Conservation (phyloP, 192 early-diverging fungal genomes). For the Backusella tuberculispora region DNA sequence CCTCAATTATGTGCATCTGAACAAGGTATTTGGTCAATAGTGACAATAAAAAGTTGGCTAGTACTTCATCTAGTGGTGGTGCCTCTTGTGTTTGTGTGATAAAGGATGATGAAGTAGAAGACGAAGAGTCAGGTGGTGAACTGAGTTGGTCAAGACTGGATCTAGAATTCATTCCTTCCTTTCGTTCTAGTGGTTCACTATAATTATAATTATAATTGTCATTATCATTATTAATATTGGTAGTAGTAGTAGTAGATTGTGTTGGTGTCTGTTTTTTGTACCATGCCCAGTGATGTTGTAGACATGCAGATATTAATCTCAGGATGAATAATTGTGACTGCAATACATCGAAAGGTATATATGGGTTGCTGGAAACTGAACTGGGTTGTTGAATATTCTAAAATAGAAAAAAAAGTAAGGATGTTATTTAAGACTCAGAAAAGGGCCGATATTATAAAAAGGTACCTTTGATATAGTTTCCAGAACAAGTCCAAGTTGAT, state of each 20-base stretch:
- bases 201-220: too few relatives aligned
- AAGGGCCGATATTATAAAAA: not conserved
- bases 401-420: not conserved
- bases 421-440: not conserved
- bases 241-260: not conserved
- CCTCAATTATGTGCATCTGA: conserved; percentile 20
- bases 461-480: conserved; percentile 32
- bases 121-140: not conserved
- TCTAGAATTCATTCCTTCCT: not conserved
- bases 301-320: conserved; percentile 78
- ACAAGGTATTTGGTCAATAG: conserved; percentile 21
- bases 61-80: conserved; percentile 72
- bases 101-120: conserved; percentile 14
- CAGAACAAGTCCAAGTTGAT: conserved; percentile 25
- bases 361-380: not conserved
- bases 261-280: conserved; percentile 4
- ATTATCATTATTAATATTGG: not conserved
- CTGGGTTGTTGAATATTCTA: conserved; percentile 15
- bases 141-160: not conserved
- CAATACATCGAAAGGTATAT: conserved; percentile 38
- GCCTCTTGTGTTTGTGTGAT: conserved; percentile 48
- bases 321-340: conserved; percentile 89
- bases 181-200: not conserved
- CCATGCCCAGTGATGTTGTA: conserved; percentile 62
- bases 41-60: conserved; percentile 33